Conservation (phyloP, 108 stramenopile species). For the Nannochloropsis salina region DNA sequence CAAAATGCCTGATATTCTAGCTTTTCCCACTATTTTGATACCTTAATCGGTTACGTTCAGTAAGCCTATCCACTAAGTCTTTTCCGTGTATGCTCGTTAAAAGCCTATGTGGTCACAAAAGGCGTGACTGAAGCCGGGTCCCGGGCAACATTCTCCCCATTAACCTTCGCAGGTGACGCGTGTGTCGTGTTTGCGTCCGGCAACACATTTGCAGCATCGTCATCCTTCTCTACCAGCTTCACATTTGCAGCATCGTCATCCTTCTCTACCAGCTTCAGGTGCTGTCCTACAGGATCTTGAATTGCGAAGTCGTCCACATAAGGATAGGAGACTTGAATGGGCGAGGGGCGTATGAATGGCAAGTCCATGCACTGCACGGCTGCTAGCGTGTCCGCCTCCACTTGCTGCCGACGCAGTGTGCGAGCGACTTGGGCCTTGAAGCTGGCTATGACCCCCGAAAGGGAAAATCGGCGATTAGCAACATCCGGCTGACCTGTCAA, state of each 20-base stretch:
- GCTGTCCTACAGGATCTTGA: constrained; percentile 3
- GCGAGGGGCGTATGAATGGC: neutral
- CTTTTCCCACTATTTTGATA: too few species aligned
- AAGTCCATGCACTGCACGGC: constrained; percentile 3
- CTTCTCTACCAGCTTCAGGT: neutral
- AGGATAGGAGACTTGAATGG: neutral
- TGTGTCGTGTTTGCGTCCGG: too few species aligned
- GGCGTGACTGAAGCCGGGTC: too few species aligned
- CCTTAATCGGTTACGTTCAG: too few species aligned
- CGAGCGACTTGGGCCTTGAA: neutral
- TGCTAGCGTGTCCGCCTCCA: constrained; percentile 8
- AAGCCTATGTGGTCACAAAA: too few species aligned
- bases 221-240: neutral
- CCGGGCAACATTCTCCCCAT: too few species aligned
- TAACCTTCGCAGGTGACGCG: too few species aligned
- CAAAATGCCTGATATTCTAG: too few species aligned
- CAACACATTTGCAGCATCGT: too few species aligned
- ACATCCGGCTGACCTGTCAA: neutral
- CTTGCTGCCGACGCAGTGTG: constrained; percentile 12
- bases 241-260: neutral
- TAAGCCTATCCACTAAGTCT: too few species aligned
- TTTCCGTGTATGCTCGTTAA: too few species aligned
- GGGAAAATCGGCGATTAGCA: neutral
- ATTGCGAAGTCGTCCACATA: neutral
- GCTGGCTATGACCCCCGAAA: neutral